Base-by-base conservation (phyloP, 163 green algal species). In the Prototheca wickerhamii region DNA sequence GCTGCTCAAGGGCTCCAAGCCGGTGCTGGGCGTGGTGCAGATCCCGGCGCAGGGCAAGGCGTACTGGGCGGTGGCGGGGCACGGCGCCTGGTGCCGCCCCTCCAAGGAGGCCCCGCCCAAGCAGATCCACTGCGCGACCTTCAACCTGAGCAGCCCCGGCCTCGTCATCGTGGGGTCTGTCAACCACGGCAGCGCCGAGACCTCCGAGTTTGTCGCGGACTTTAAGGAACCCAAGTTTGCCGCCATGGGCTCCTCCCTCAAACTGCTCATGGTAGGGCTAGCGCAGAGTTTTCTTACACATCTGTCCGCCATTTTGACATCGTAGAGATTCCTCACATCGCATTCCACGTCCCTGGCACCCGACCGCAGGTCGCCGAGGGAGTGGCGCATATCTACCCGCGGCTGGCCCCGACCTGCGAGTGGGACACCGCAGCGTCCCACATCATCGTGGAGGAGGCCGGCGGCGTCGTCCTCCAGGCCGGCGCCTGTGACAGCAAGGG, bases 401-500 rank as follows among this genome's bases (percentile, higher is more conserved):
- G 87, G 46, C 66, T 95, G 50, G 86, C 81, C 0, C 88, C 86
- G 6, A 94, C 86, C 1, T 90, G 82, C 65, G 88, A 95, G 69
- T 95, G 88, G 88, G 88, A 95, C 75, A 95, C 85, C 4, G 89
- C 87, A 6, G 88, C 88, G 10, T 80, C 88, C 2, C 84, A 95
- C 54, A 76, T 89, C 60, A 86, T 95, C 8, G 87, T 95, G 37
- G 71, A 75, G 29, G 88, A 95, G 71, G 88, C 88, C 3, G 88
- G 88, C 10, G 88, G 88, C 25, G 64, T 67, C 54, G 86, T 95
- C 63, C 52, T 94, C 58, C 80, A 92, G 70, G 83, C 82, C 2
- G 87, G 87, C 2, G 59, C 56, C 49, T 88, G 88, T 60, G 81
- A 87, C 46, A 76, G 70, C 67, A 86, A 87, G 70, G 87, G 86